Base-by-base conservation (phyloP, 768 basidiomycete genomes). In the Hypholoma sublateritium region DNA sequence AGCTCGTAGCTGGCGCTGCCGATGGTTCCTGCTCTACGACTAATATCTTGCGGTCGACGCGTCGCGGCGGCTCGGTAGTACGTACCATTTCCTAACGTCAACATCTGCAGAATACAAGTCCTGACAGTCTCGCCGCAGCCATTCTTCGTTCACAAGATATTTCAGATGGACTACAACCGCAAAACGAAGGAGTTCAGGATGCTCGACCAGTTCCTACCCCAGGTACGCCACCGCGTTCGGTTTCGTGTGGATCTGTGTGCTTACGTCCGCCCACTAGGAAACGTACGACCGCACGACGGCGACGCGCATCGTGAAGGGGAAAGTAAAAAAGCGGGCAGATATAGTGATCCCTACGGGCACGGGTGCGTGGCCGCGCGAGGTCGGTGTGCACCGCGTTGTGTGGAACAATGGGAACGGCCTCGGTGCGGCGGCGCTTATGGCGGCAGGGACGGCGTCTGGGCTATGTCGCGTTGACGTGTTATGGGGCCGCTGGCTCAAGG, bases 391-490 rank as follows among this genome's bases (percentile, higher is more conserved):
- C 52, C 83, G 88, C 2, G 89, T 89, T 0, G 76, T 74, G 1
- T 98, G 96, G 96, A 91, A 97, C 69, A 79, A 76, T 47, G 84
- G 81, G 2, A 85, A 85, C 45, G 93, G 93, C 1, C 76, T 92
- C 1, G 80, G 64, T 17, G 76, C 71, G 17, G 82, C 77, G 49
- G 80, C 72, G 17, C 63, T 93, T 60, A 71, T 95, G 17, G 94
- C 89, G 1, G 89, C 88, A 16, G 89, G 86, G 0, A 92, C 89
- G 12, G 93, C 85, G 5, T 87, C 88, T 8, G 97, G 95, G 1
- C 72, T 98, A 17, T 94, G 90, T 63, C 76, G 96, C 48, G 80
- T 98, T 9, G 95, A 99, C 63, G 83, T 85, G 65, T 66, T 95
- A 14, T 72, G 80, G 63, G 93, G 94, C n/a, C 74, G 85, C 57